Percentiles rank a stretch among this genome's conserved stretches.
Evolutionary conservation across 225 moss, liverwort and hornwort genomes (phyloP).

Genomic region (Straminergon stramineum): DNA sequence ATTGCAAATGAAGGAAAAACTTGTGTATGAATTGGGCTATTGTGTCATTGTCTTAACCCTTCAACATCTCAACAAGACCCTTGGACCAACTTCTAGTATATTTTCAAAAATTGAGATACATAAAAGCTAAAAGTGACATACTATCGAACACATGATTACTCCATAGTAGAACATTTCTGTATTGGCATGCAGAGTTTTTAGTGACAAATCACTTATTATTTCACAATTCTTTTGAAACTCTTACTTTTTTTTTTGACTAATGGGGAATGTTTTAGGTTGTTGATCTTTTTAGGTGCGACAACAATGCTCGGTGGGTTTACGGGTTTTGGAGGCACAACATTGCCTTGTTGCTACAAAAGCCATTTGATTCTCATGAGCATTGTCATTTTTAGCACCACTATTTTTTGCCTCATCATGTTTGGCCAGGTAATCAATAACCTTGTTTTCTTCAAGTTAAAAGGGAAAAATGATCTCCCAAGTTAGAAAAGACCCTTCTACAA

Average conservation of each 20-base stretch:
- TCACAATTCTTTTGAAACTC: too few relatives aligned
- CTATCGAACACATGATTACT: not conserved
- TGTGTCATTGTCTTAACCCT: not conserved
- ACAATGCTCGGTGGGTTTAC: slow-evolving; percentile 44
- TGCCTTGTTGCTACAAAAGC: slow-evolving; percentile 55
- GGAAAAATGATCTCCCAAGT: not conserved
- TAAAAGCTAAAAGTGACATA: not conserved
- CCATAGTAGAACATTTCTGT: rapidly evolving
- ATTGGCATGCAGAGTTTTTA: not conserved
- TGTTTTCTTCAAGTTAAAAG: not conserved
- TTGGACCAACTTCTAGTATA: not conserved
- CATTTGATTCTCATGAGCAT: slow-evolving; percentile 39
- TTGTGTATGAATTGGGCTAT: too few relatives aligned
- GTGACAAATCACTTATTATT: not conserved
- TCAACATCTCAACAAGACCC: rapidly evolving
- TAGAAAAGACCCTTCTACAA: too few relatives aligned
- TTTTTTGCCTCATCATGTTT: slow-evolving; percentile 40
- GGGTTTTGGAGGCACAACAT: slow-evolving; percentile 58
- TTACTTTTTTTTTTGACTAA: not conserved
- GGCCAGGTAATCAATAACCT: slow-evolving; percentile 22
- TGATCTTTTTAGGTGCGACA: slow-evolving; percentile 32
- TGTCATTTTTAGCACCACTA: slow-evolving; percentile 24
- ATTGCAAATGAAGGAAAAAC: too few relatives aligned
- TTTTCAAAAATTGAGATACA: not conserved
- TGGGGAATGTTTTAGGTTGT: slow-evolving; percentile 2